Evolutionary conservation across 495 filamentous ascomycete species (phyloP).

Genomic region (Bacidia rubella): DNA sequence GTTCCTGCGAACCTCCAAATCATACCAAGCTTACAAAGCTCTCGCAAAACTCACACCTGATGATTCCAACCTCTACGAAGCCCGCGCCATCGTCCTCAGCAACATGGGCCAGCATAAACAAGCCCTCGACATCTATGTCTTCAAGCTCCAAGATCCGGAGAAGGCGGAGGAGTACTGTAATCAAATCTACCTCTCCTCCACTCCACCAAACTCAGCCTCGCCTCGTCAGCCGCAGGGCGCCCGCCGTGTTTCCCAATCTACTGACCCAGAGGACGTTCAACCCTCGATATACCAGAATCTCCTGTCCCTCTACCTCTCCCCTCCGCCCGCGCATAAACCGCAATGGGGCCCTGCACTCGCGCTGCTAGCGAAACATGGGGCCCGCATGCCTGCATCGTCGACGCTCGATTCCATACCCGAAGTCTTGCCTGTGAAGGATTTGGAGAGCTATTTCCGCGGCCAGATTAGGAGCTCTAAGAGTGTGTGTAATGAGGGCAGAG

Average conservation of each 20-base stretch:
- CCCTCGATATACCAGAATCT: slow-evolving; percentile 82
- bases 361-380: slow-evolving; percentile 83
- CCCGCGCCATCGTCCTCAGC: slow-evolving; percentile 79
- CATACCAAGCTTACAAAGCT: slow-evolving; percentile 68
- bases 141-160: slow-evolving; percentile 69
- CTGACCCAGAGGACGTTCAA: slow-evolving; percentile 40
- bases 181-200: slow-evolving; percentile 9
- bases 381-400: slow-evolving; percentile 72
- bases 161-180: slow-evolving; percentile 78
- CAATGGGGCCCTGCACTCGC: slow-evolving; percentile 69
- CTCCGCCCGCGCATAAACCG: slow-evolving; percentile 57
- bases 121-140: slow-evolving; percentile 90
- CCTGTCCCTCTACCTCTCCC: slow-evolving; percentile 77
- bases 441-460: slow-evolving; percentile 85
- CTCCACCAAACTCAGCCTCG: background rate
- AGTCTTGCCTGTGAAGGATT: slow-evolving; percentile 56
- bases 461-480: slow-evolving; percentile 80
- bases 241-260: background rate
- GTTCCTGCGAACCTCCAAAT: slow-evolving; percentile 61
- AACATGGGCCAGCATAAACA: slow-evolving; percentile 94
- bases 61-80: slow-evolving; percentile 77
- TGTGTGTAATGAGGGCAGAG: slow-evolving; percentile 58
- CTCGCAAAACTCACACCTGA: slow-evolving; percentile 64
- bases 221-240: background rate
- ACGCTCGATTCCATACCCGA: slow-evolving; percentile 79